Evolutionary conservation across 1,139 yeast species (phyloP).

Genomic region (Suhomyces coccinellae): DNA sequence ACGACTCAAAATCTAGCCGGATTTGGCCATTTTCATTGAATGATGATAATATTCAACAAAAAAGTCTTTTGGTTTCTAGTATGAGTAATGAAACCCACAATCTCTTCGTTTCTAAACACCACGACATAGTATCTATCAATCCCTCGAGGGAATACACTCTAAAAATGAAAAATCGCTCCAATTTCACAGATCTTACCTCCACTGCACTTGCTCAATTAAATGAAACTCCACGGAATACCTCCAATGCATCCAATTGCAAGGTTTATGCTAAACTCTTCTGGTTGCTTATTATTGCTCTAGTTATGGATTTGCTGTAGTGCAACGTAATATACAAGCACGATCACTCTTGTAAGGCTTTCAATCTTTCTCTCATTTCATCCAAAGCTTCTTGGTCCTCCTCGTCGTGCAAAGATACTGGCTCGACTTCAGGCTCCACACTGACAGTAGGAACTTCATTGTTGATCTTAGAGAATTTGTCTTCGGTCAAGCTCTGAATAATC

Average conservation of each 20-base stretch:
- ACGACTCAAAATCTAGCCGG: slow-evolving; percentile 2
- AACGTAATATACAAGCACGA: not conserved
- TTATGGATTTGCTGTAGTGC: not conserved
- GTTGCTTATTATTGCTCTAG: slow-evolving; percentile 1
- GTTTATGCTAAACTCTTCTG: not conserved
- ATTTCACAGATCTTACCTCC: not conserved
- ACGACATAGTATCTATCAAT: not conserved
- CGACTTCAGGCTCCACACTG: slow-evolving; percentile 20
- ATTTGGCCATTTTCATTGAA: slow-evolving; percentile 6
- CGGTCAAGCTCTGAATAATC: slow-evolving; percentile 46
- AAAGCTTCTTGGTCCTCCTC: slow-evolving; percentile 75
- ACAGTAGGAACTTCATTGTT: slow-evolving; percentile 46
- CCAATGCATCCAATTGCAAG: not conserved
- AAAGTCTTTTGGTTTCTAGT: not conserved
- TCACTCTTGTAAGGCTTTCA: slow-evolving; percentile 78
- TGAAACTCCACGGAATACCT: not conserved
- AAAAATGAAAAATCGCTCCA: not conserved
- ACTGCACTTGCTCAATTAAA: no score
- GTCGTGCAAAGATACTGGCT: slow-evolving; percentile 30
- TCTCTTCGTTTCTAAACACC: slow-evolving; percentile 1
- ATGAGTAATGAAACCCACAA: slow-evolving; percentile 1
- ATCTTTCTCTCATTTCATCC: slow-evolving; percentile 84
- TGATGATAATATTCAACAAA: not conserved
- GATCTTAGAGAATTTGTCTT: slow-evolving; percentile 44
- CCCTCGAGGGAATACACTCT: not conserved